phyloP scores from a whole-genome alignment of 73 alveolate genomes.

The Paramecium tetraurelia region DNA sequence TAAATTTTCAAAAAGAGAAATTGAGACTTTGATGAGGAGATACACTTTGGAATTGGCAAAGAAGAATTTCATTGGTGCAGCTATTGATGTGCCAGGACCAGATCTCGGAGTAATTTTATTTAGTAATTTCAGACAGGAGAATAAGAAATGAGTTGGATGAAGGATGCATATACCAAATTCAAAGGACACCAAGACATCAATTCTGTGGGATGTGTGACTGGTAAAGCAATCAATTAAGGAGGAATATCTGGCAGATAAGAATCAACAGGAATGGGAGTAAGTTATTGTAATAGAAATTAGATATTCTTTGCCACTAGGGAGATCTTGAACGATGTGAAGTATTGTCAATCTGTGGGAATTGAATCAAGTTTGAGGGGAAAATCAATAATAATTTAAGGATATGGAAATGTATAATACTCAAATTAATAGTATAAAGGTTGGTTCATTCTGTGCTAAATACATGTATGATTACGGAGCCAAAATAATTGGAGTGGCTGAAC shows the following conservation, averaged over 20 bases:
- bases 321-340: conserved; percentile 67
- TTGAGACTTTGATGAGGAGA: conserved; percentile 81
- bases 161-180: conserved; percentile 75
- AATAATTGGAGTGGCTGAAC: conserved; percentile 71
- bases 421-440: conserved; percentile 54
- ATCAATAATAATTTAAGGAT: conserved; percentile 76
- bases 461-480: conserved; percentile 69
- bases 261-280: conserved; percentile 84
- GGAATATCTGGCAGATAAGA: conserved; percentile 90
- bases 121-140: conserved; percentile 71
- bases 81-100: conserved; percentile 87
- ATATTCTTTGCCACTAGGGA: conserved; percentile 84
- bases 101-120: conserved; percentile 69
- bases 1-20: conserved; percentile 68
- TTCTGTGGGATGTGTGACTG: conserved; percentile 84
- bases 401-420: conserved; percentile 71
- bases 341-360: conserved; percentile 64
- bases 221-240: conserved; percentile 77
- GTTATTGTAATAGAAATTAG: not conserved
- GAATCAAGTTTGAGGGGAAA: conserved; percentile 74
- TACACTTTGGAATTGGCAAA: conserved; percentile 83
- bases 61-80: conserved; percentile 81
- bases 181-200: conserved; percentile 75
- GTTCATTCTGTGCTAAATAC: conserved; percentile 90
- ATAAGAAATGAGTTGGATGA: conserved; percentile 87